Base-by-base conservation (phyloP, 1,284 basidiomycete genomes). In the Coniferiporia sulphurascens region DNA sequence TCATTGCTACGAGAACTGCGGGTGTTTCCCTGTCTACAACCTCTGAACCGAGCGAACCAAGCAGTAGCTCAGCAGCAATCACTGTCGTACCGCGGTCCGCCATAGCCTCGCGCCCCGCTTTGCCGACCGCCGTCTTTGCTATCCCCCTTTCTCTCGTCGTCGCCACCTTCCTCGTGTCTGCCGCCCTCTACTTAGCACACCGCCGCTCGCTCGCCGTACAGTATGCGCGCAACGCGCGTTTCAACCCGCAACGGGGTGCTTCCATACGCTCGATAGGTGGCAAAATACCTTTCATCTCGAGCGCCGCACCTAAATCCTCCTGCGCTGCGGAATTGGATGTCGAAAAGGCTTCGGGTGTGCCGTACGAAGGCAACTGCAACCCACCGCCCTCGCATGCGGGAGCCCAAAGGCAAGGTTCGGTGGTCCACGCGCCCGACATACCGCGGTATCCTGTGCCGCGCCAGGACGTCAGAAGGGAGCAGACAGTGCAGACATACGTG, bases 131-230 rank as follows among this genome's bases (percentile, higher is more conserved):
- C 0, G 77, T 78, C 1, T 72, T 76, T 55, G 78, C 75, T 13
- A 71, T 80, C 19, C 79, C 79, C 0, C 70, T 81, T 38, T 74
- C 77, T 3, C 70, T 78, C 56, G 71, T 78, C 19, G 71, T 69
- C 34, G 70, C 69, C 19, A 73, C 80, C 61, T 61, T 78, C 38
- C 61, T 81, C 19, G 63, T 72, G n/a, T 62, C 58, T 41, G 15
- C 59, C 35, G 46, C 44, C 13, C 53, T 62, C 22, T 62, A 53
- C 34, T 1, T 59, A n/a, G 49, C 36, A 1, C 61, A 62, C 43
- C 58, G 58, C 38, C 57, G 61, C 22, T 62, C 61, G 10, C 46
- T 62, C 15, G 58, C 53, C 7, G 45, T 38, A 9, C 61, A 59
- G 55, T 44, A 43, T 36, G 48, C 36, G 21, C 34, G 54, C n/a